Evolutionary conservation across 140 eudicot genomes (phyloP).

Genomic region (Senecio squalidus): DNA sequence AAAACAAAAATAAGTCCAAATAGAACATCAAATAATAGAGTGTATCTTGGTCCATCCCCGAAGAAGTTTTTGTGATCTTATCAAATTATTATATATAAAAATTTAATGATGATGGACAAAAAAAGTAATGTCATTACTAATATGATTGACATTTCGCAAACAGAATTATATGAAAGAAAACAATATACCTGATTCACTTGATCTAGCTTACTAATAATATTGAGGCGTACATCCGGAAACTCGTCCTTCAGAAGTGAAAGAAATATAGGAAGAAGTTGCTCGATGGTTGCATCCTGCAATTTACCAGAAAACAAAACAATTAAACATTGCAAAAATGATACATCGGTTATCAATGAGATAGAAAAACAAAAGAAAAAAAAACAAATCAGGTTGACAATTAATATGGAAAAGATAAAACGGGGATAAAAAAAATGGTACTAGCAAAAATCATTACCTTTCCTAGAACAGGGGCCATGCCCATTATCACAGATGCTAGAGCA

Average conservation of each 20-base stretch:
- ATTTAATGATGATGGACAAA: no score
- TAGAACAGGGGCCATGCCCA: conserved; percentile 99
- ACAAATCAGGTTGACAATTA: neutral
- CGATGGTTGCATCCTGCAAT: conserved; percentile 95
- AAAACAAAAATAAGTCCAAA: neutral
- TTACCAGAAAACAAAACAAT: conserved; percentile 21
- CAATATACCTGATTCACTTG: conserved; percentile 99
- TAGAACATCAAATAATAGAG: neutral
- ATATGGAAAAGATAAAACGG: no score
- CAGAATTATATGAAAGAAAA: no score
- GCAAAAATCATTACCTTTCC: conserved; percentile 99
- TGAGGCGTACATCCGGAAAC: conserved; percentile 98
- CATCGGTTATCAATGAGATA: neutral
- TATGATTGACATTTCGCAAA: no score
- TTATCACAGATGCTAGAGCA: conserved; percentile 95
- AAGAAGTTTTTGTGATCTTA: neutral
- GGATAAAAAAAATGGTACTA: no score
- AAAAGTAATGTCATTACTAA: no score
- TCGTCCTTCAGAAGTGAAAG: conserved; percentile 95
- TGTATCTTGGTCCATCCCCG: neutral
- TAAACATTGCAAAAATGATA: conserved; percentile 4
- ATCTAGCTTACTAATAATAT: conserved; percentile 94
- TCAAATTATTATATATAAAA: no score
- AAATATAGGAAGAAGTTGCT: conserved; percentile 96
- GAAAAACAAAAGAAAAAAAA: neutral